phyloP scores from a whole-genome alignment of 805 yeast genomes.

The Myxozyma mucilagina region DNA sequence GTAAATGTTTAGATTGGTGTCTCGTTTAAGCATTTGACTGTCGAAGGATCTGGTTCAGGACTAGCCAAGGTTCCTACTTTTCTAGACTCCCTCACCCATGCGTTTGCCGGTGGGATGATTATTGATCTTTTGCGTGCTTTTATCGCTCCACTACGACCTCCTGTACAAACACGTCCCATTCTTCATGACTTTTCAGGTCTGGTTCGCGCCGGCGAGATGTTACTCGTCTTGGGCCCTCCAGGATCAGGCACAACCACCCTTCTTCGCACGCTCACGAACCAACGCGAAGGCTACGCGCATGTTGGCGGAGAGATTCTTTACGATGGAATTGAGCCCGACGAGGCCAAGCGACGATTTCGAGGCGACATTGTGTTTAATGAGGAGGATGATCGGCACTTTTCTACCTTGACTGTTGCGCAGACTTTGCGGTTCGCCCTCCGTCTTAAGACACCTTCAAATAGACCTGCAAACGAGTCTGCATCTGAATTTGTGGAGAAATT shows the following conservation, averaged over 20 bases:
- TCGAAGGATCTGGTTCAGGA: conserved; percentile 26
- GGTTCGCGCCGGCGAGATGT: conserved; percentile 66
- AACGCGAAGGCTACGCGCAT: conserved; percentile 25
- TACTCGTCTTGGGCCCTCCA: conserved; percentile 69
- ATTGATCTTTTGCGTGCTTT: conserved; percentile 1
- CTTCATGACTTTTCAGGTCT: conserved; percentile 40
- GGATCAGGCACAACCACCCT: conserved; percentile 59
- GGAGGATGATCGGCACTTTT: conserved; percentile 67
- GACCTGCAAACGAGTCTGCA: conserved; percentile 53
- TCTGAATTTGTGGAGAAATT: conserved; percentile 55
- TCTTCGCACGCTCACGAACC: conserved; percentile 58
- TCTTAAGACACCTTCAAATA: conserved; percentile 62
- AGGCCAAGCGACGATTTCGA: conserved; percentile 60
- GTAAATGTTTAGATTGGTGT: conserved; percentile 18
- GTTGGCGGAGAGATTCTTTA: conserved; percentile 60
- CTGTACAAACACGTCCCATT: conserved; percentile 31
- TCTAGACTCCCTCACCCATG: conserved; percentile 12
- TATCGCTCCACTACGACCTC: conserved; percentile 15
- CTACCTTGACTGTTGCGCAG: conserved; percentile 65
- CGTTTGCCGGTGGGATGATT: conserved; percentile 14
- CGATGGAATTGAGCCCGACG: conserved; percentile 60
- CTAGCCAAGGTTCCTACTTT: conserved; percentile 16
- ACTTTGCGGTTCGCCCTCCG: conserved; percentile 65
- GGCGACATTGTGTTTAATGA: conserved; percentile 74
- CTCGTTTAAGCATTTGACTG: conserved; percentile 23